These are phyloP conservation scores for Solanum habrochaites DNA, from an alignment of 257 asterid genomes.

Conservation along the genomic window DNA sequence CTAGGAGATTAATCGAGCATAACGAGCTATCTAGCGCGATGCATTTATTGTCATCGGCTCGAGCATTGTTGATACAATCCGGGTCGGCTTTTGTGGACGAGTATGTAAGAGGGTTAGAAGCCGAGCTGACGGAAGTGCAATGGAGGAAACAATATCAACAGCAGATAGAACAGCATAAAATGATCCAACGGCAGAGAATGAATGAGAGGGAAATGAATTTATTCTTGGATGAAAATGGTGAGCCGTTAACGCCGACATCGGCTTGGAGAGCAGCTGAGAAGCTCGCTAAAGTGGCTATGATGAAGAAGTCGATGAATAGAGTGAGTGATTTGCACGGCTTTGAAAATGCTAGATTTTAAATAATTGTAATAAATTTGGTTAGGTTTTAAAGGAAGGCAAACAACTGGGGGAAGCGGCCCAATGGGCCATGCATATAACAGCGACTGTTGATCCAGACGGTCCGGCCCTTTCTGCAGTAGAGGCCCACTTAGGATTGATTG, in stretches of 20 bases:
- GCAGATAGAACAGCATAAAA: conserved; percentile 3
- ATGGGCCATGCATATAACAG: conserved; percentile 7
- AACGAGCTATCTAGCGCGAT: conserved; percentile 50
- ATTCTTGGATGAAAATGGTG: conserved; percentile 47
- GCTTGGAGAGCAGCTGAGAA: conserved; percentile 74
- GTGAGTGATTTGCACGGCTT: conserved; percentile 77
- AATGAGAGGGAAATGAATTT: conserved; percentile 24
- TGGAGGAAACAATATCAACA: conserved; percentile 37
- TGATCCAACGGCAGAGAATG: conserved; percentile 20
- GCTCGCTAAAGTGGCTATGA: conserved; percentile 39
- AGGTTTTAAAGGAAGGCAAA: background rate
- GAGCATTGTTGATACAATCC: conserved; percentile 47
- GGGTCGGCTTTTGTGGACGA: conserved; percentile 34
- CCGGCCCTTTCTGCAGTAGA: conserved; percentile 14
- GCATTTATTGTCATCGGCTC: conserved; percentile 65
- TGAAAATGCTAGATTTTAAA: conserved; percentile 80
- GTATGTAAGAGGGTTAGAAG: conserved; percentile 39
- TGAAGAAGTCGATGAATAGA: conserved; percentile 35
- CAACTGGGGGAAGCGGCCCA: background rate
- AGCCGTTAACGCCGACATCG: conserved; percentile 69
- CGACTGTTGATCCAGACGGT: conserved; percentile 14
- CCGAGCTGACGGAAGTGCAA: conserved; percentile 55
- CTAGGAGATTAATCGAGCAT: conserved; percentile 54
- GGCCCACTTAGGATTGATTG: conserved; percentile 19
- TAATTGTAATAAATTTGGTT: background rate